Percentiles rank a stretch among this genome's conserved stretches.
Evolutionary conservation across 805 yeast species (phyloP).

Genomic region (Kuraishia cidri): DNA sequence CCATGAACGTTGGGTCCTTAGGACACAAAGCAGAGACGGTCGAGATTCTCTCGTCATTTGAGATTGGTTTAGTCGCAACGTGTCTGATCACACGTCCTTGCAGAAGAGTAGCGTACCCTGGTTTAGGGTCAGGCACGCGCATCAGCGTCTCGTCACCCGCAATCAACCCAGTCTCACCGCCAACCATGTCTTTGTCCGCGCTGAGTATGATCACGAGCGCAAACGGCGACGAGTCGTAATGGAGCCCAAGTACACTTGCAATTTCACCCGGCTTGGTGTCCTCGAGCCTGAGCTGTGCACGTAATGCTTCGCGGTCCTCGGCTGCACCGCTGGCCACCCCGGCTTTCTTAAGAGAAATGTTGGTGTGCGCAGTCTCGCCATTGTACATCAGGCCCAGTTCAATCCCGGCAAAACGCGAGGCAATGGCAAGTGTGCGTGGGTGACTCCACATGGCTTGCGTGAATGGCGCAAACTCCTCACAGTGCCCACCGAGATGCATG

Average conservation of each 20-base stretch:
- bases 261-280: conserved; percentile 1
- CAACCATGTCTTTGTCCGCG: conserved; percentile 48
- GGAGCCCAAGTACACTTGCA: conserved; percentile 42
- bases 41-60: conserved; percentile 29
- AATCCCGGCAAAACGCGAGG: conserved; percentile 48
- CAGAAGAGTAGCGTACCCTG: conserved; percentile 37
- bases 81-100: conserved; percentile 39
- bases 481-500: conserved; percentile 39
- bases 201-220: conserved; percentile 62
- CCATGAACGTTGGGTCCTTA: conserved; percentile 22
- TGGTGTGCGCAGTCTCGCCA: conserved; percentile 46
- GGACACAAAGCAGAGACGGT: conserved; percentile 33
- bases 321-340: conserved; percentile 11
- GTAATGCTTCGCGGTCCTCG: conserved; percentile 4
- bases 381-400: conserved; percentile 46
- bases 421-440: conserved; percentile 43
- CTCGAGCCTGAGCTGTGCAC: conserved; percentile 1
- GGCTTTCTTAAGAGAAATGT: conserved; percentile 28
- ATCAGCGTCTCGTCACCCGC: conserved; percentile 28
- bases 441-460: conserved; percentile 49
- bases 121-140: conserved; percentile 29
- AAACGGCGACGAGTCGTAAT: conserved; percentile 50
- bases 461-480: conserved; percentile 33
- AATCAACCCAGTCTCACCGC: conserved; percentile 49
- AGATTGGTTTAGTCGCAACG: conserved; percentile 34